Evolutionary conservation across 371 early-diverging fungal genomes (phyloP).

Genomic region (Saksenaea vasiformis): DNA sequence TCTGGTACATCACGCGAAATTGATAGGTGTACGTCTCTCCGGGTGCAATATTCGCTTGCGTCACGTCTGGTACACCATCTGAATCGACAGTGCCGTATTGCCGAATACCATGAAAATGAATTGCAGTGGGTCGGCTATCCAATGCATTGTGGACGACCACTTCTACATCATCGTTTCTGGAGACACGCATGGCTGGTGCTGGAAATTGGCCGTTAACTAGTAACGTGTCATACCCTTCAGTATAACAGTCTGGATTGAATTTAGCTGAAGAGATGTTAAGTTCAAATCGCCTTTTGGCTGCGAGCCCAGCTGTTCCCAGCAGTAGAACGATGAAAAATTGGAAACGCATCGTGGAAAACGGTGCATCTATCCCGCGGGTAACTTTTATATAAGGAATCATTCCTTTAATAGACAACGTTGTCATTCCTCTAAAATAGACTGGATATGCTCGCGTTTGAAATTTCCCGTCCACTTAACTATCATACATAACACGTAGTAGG

Average conservation of each 20-base stretch:
- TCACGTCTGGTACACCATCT: slow-evolving; percentile 63
- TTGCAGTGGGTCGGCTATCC: slow-evolving; percentile 13
- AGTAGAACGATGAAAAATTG: background rate
- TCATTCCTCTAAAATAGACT: background rate
- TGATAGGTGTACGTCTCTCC: slow-evolving; percentile 47
- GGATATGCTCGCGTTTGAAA: background rate
- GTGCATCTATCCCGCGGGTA: background rate
- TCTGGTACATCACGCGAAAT: slow-evolving; percentile 39
- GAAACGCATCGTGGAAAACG: background rate
- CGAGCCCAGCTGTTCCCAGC: slow-evolving; percentile 2
- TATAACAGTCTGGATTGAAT: slow-evolving; percentile 36
- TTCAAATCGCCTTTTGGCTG: slow-evolving; percentile 16
- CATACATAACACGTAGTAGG: background rate
- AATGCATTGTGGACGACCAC: slow-evolving; percentile 34
- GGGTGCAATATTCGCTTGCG: slow-evolving; percentile 54
- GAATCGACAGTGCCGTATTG: slow-evolving; percentile 34
- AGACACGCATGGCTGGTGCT: slow-evolving; percentile 42
- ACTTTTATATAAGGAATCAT: background rate
- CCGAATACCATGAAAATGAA: slow-evolving; percentile 50
- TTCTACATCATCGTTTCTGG: slow-evolving; percentile 34
- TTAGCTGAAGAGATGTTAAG: slow-evolving; percentile 14
- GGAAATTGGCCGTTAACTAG: slow-evolving; percentile 47
- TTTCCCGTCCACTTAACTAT: background rate
- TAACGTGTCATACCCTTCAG: slow-evolving; percentile 9
- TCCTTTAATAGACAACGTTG: background rate